phyloP scores from a whole-genome alignment of 257 asterid species.

The Solanum stenotomum region DNA sequence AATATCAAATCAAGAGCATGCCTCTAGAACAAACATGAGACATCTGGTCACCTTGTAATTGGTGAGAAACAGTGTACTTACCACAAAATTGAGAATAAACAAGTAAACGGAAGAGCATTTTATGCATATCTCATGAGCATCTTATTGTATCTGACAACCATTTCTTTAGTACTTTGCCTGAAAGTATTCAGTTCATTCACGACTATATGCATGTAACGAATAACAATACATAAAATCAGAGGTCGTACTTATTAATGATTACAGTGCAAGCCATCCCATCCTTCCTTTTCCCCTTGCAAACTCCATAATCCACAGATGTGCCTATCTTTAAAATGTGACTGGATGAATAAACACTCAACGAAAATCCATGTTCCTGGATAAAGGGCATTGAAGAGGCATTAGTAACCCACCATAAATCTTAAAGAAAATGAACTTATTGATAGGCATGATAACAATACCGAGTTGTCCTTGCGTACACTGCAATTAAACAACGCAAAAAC shows the following conservation, averaged over 20 bases:
- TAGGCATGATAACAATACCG: constrained; percentile 31
- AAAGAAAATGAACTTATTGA: background rate
- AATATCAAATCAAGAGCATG: background rate
- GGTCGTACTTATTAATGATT: constrained; percentile 53
- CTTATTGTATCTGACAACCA: background rate
- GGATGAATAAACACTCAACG: constrained; percentile 66
- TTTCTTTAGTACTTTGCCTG: background rate
- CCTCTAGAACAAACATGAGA: background rate
- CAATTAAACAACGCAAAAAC: constrained; percentile 71
- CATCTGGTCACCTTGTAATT: background rate
- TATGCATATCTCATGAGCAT: background rate
- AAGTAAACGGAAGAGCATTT: background rate
- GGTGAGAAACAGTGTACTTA: background rate
- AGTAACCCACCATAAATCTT: background rate
- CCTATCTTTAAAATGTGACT: constrained; percentile 73
- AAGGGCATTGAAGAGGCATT: background rate
- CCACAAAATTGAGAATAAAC: background rate
- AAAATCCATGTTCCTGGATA: constrained; percentile 70
- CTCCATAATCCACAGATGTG: constrained; percentile 66
- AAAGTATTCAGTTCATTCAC: background rate
- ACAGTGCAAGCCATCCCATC: constrained; percentile 61
- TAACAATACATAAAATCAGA: background rate
- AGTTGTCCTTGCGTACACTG: constrained; percentile 58
- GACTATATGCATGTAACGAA: background rate
- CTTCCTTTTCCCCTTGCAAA: constrained; percentile 70